A percentile compares a stretch with the other conserved stretches of the same genome.
These are phyloP conservation scores for Lodderomyces parapsilosis DNA, from an alignment of 1,139 yeast genomes.

Conservation along the genomic window DNA sequence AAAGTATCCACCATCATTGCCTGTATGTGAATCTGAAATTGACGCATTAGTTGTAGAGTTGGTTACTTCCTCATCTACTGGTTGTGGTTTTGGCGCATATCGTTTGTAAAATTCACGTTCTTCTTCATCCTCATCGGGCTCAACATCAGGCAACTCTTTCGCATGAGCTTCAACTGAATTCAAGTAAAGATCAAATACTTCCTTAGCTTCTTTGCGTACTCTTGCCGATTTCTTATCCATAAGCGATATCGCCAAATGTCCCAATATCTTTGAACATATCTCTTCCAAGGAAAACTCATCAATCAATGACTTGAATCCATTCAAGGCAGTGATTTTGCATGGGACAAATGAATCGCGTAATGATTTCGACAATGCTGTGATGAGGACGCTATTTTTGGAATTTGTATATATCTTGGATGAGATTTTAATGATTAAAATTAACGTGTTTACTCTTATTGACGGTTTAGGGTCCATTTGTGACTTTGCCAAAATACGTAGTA, in stretches of 20 bases:
- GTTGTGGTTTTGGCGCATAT: constrained; percentile 20
- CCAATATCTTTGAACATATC: constrained; percentile 78
- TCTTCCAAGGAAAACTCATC: constrained; percentile 72
- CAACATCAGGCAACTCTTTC: constrained; percentile 47
- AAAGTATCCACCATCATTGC: constrained; percentile 7
- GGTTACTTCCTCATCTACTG: constrained; percentile 2
- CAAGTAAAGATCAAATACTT: constrained; percentile 64
- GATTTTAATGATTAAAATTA: constrained; percentile 71
- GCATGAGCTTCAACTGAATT: constrained; percentile 66
- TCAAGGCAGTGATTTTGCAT: constrained; percentile 73
- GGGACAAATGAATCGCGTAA: constrained; percentile 78
- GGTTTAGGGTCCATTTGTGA: constrained; percentile 84
- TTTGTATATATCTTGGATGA: constrained; percentile 59
- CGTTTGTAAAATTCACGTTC: constrained; percentile 33
- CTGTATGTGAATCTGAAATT: background rate
- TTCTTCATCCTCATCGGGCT: constrained; percentile 42
- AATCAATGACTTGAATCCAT: constrained; percentile 67
- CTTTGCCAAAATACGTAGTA: constrained; percentile 77
- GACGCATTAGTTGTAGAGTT: constrained; percentile 1
- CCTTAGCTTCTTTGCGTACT: constrained; percentile 71
- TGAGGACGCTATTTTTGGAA: constrained; percentile 68
- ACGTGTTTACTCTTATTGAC: constrained; percentile 82
- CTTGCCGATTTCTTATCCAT: constrained; percentile 67
- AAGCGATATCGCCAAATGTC: constrained; percentile 80
- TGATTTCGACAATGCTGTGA: constrained; percentile 85